These are phyloP conservation scores for Olyra latifolia DNA, from an alignment of 176 grass and related monocot species.

Conservation along the genomic window DNA sequence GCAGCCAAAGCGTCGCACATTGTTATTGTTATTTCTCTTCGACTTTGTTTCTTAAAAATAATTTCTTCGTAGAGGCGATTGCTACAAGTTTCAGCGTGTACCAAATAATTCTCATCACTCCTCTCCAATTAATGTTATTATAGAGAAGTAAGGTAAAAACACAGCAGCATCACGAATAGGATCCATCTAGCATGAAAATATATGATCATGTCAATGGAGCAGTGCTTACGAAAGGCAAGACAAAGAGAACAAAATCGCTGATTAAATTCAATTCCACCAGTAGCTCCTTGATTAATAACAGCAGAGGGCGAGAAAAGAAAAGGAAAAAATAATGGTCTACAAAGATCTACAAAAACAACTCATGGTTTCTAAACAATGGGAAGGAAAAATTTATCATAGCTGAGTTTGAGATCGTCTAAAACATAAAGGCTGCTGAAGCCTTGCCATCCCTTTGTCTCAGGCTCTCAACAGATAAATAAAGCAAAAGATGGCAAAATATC, in stretches of 20 bases:
- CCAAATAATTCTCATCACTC: too few relatives aligned
- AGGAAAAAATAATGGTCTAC: background rate
- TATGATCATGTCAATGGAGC: slow-evolving; percentile 22
- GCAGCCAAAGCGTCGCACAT: too few relatives aligned
- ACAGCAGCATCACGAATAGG: too few relatives aligned
- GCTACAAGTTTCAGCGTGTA: too few relatives aligned
- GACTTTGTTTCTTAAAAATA: too few relatives aligned
- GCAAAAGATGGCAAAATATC: slow-evolving; percentile 29
- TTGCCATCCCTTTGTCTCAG: slow-evolving; percentile 11
- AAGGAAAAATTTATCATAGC: slow-evolving; percentile 23
- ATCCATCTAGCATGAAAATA: too few relatives aligned
- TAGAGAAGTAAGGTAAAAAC: too few relatives aligned
- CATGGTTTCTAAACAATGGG: slow-evolving; percentile 7
- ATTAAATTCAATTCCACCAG: slow-evolving; percentile 31
- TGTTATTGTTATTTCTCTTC: too few relatives aligned
- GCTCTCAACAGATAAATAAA: slow-evolving; percentile 24
- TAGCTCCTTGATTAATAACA: slow-evolving; percentile 56
- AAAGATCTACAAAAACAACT: slow-evolving; percentile 43
- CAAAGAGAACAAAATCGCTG: background rate
- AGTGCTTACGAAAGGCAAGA: background rate
- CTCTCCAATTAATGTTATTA: too few relatives aligned
- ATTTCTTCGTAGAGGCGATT: too few relatives aligned
- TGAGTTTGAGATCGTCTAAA: slow-evolving; percentile 40
- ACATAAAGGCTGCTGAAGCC: slow-evolving; percentile 5
- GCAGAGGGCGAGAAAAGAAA: slow-evolving; percentile 29